Evolutionary conservation across 441 rosid genomes (phyloP).

Genomic region (Bruguiera hainesii): DNA sequence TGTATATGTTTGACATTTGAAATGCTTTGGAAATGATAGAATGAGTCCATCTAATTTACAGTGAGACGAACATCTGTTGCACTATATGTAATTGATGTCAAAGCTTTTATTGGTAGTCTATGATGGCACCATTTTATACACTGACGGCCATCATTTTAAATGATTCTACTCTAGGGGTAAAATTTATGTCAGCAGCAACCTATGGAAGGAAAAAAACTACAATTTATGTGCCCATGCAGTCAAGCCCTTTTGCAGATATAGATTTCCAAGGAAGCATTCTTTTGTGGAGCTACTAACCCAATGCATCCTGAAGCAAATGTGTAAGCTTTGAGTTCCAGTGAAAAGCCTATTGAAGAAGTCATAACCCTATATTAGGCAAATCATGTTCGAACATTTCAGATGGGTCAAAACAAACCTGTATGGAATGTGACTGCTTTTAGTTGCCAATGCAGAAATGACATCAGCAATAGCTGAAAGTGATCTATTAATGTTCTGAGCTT

Average conservation of each 20-base stretch:
- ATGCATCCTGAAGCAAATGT: conserved; percentile 80
- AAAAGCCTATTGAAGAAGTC: background rate
- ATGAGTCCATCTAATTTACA: no score
- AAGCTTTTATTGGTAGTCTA: no score
- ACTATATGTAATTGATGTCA: no score
- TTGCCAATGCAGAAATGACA: conserved; percentile 69
- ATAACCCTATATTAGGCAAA: conserved; percentile 3
- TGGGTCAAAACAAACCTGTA: conserved; percentile 46
- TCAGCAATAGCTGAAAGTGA: conserved; percentile 86
- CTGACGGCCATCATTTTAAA: no score
- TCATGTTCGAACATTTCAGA: background rate
- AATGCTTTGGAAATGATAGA: no score
- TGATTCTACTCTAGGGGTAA: no score
- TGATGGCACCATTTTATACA: no score
- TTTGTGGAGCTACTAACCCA: conserved; percentile 40
- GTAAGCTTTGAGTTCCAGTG: conserved; percentile 83
- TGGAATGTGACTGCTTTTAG: conserved; percentile 76
- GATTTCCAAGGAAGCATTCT: background rate
- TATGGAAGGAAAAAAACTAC: no score
- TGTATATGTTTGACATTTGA: no score
- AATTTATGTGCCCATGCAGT: no score
- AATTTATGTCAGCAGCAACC: no score
- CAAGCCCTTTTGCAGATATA: background rate
- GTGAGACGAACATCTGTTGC: no score
- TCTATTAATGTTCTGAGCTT: conserved; percentile 75